Evolutionary conservation across 441 rosid species (phyloP).

Genomic region (Euphorbia schlechtendalii): DNA sequence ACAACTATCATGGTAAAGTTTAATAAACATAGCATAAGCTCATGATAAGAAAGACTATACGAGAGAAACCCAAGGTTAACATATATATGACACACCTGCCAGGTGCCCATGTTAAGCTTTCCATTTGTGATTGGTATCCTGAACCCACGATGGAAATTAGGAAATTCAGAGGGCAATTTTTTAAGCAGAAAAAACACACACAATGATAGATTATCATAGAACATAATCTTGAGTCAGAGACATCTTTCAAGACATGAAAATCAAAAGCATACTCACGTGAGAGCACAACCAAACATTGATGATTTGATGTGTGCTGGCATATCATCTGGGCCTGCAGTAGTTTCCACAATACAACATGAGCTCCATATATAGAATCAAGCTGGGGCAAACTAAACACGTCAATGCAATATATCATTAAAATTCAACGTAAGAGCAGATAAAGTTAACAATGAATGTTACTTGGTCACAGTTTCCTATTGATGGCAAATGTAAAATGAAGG

Average conservation of each 20-base stretch:
- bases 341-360: conserved; percentile 2
- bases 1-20: too few species aligned
- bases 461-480: too few species aligned
- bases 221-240: neutral
- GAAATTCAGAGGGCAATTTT: conserved; percentile 9
- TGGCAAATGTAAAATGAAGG: too few species aligned
- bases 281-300: conserved; percentile 81
- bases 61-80: neutral
- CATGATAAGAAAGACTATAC: too few species aligned
- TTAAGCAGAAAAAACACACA: neutral
- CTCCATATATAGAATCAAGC: neutral
- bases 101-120: conserved; percentile 81
- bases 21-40: neutral
- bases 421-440: neutral
- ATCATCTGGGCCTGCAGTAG: conserved; percentile 79
- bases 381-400: neutral
- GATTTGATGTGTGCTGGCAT: conserved; percentile 97
- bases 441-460: neutral
- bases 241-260: neutral
- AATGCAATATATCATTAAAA: neutral
- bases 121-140: conserved; percentile 88
- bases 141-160: conserved; percentile 21
- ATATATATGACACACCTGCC: conserved; percentile 54
- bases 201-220: neutral
- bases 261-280: conserved; percentile 45